phyloP scores from a whole-genome alignment of 1,139 yeast genomes.

The Magnusiomyces clavatus region DNA sequence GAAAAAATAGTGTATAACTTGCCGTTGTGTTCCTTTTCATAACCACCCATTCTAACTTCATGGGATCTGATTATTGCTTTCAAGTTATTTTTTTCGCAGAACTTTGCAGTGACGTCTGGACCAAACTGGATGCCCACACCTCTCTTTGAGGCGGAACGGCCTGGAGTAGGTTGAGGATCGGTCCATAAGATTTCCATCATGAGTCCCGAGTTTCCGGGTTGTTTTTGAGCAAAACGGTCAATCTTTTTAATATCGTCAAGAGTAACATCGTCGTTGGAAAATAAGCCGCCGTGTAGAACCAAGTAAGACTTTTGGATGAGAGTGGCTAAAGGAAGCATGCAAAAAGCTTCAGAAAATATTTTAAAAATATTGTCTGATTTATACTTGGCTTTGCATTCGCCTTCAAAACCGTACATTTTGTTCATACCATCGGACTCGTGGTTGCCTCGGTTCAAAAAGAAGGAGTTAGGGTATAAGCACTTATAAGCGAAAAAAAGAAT shows the following conservation, averaged over 20 bases:
- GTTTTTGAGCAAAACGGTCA: slow-evolving; percentile 58
- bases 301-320: slow-evolving; percentile 62
- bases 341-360: slow-evolving; percentile 81
- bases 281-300: slow-evolving; percentile 94
- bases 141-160: slow-evolving; percentile 83
- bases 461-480: slow-evolving; percentile 61
- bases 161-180: slow-evolving; percentile 76
- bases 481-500: slow-evolving; percentile 71
- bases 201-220: slow-evolving; percentile 85
- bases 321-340: slow-evolving; percentile 79
- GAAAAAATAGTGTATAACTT: slow-evolving; percentile 84
- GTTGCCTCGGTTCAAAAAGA: slow-evolving; percentile 85
- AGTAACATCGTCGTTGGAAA: slow-evolving; percentile 66
- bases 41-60: slow-evolving; percentile 90
- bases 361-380: slow-evolving; percentile 65
- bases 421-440: slow-evolving; percentile 98
- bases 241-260: slow-evolving; percentile 66
- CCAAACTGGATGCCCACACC: slow-evolving; percentile 97
- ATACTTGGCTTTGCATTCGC: slow-evolving; percentile 89
- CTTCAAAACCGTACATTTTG: slow-evolving; percentile 91
- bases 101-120: slow-evolving; percentile 80
- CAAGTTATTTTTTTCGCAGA: slow-evolving; percentile 63
- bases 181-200: slow-evolving; percentile 98
- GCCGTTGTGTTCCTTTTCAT: slow-evolving; percentile 80
- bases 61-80: slow-evolving; percentile 86